Percentiles rank a stretch among this genome's conserved stretches.
Evolutionary conservation across 1,284 basidiomycete genomes (phyloP).

Genomic region (Crepidotus sp.): DNA sequence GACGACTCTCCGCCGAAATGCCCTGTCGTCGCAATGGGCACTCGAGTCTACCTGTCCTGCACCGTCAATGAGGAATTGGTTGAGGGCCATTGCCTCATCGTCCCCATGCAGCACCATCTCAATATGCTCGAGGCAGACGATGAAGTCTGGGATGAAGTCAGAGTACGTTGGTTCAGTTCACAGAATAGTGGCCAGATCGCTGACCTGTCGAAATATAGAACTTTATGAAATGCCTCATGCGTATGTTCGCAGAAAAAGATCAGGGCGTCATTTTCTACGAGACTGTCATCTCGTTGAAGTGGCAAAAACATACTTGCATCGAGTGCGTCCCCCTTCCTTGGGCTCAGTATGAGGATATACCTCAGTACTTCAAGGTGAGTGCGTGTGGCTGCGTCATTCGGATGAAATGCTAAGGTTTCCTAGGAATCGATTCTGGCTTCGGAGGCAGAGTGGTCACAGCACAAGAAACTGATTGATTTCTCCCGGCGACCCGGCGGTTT

Average conservation of each 20-base stretch:
- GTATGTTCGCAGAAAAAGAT: conserved; percentile 84
- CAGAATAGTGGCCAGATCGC: neutral
- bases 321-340: conserved; percentile 89
- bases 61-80: conserved; percentile 82
- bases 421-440: conserved; percentile 88
- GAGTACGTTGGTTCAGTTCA: conserved; percentile 44
- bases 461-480: conserved; percentile 95
- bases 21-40: conserved; percentile 85
- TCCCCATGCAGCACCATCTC: conserved; percentile 91
- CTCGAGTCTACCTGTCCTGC: conserved; percentile 81
- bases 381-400: neutral
- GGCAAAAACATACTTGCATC: conserved; percentile 87
- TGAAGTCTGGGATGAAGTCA: conserved; percentile 95
- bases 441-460: conserved; percentile 95
- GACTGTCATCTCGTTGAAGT: conserved; percentile 78
- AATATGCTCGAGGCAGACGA: conserved; percentile 92
- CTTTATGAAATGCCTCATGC: conserved; percentile 98
- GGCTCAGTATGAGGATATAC: conserved; percentile 76
- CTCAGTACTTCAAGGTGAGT: conserved; percentile 85
- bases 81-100: conserved; percentile 87
- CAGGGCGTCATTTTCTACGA: conserved; percentile 92
- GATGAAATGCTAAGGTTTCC: conserved; percentile 5
- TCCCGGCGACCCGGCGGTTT: conserved; percentile 82
- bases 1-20: conserved; percentile 78
- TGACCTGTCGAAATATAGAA: conserved; percentile 54